Evolutionary conservation across 164 flowering plant genomes (phyloP).

Genomic region (Brasenia schreberi): DNA sequence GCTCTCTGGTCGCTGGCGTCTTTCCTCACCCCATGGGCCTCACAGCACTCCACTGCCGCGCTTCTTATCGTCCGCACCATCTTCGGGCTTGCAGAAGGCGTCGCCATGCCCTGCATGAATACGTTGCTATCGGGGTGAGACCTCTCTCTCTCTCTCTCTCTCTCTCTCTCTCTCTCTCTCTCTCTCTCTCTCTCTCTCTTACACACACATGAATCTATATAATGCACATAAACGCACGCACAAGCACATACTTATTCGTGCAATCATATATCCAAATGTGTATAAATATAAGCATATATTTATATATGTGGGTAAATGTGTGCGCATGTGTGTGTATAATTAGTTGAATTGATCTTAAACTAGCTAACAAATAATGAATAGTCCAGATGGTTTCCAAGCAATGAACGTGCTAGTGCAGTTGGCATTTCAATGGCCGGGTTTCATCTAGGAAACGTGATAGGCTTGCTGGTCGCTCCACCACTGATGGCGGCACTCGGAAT

Average conservation of each 20-base stretch:
- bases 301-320: not conserved
- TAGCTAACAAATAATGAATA: not conserved
- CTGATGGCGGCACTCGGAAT: constrained; percentile 1
- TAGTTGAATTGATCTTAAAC: not conserved
- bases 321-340: not conserved
- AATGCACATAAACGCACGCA: too few species aligned
- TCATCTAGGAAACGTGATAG: constrained; percentile 1
- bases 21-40: constrained; percentile 3
- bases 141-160: not conserved
- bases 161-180: not conserved
- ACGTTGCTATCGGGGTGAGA: constrained; percentile 1
- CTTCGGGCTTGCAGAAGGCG: constrained; percentile 2
- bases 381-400: not conserved
- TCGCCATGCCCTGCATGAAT: constrained; percentile 2
- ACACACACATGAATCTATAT: too few species aligned
- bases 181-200: too few species aligned
- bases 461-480: not conserved
- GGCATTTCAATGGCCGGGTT: constrained; percentile 3
- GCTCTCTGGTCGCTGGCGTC: constrained; percentile 4
- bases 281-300: too few species aligned
- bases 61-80: not conserved
- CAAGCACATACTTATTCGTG: too few species aligned
- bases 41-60: not conserved
- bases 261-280: not conserved
- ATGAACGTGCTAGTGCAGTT: constrained; percentile 4